A percentile compares a stretch with the other conserved stretches of the same genome.
phyloP scores from a whole-genome alignment of 169 alveolate genomes.

The Besnoitia besnoiti region DNA sequence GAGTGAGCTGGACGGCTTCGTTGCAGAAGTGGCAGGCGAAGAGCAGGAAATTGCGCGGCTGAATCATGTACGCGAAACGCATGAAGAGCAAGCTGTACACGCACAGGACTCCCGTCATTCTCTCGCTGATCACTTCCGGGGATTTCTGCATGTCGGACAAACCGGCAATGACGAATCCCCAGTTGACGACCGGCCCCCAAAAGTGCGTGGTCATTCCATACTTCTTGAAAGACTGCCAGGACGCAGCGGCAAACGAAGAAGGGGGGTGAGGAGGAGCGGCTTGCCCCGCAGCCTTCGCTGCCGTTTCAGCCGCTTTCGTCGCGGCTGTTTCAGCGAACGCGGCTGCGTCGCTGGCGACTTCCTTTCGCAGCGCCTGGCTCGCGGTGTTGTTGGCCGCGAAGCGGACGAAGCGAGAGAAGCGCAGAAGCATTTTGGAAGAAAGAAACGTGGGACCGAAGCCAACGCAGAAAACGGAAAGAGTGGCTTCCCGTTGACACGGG shows the following conservation, averaged over 20 bases:
- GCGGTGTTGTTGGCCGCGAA: not conserved
- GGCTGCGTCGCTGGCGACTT: not conserved
- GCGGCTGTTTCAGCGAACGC: not conserved
- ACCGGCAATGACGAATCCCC: conserved; percentile 94
- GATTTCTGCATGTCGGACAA: conserved; percentile 64
- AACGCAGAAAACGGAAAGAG: not conserved
- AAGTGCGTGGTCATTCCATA: conserved; percentile 82
- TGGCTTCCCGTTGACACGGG: too few species aligned
- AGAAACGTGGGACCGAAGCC: not conserved
- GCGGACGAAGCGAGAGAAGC: not conserved
- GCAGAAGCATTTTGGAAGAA: not conserved
- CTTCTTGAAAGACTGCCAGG: not conserved
- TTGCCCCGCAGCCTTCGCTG: not conserved
- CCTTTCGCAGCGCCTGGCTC: not conserved
- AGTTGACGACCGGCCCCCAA: conserved; percentile 96
- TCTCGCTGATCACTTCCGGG: conserved; percentile 69
- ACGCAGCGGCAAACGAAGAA: not conserved
- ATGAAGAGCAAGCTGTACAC: conserved; percentile 89
- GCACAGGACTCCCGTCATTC: conserved; percentile 88
- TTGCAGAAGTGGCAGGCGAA: conserved; percentile 70
- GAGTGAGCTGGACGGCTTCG: conserved; percentile 69
- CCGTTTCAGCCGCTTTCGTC: not conserved
- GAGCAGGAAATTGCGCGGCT: conserved; percentile 70
- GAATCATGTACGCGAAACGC: conserved; percentile 91
- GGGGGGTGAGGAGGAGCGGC: not conserved